Evolutionary conservation across 805 yeast species (phyloP), one percentile per base, ranked within the genome.

Genomic region (Saccharomyces kudriavzevii): DNA sequence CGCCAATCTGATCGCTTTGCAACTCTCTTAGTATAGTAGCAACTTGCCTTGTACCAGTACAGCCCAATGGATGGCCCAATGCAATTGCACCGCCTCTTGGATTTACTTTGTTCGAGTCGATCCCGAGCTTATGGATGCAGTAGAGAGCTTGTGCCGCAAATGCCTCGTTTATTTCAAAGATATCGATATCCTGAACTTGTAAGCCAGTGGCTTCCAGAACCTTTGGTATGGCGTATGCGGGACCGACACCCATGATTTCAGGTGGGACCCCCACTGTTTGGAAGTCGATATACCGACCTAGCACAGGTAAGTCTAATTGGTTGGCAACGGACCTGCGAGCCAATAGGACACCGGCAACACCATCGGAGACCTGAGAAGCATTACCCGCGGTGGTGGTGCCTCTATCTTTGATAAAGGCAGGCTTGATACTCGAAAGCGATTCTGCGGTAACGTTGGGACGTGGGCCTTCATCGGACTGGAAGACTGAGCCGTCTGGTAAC

Each of bases 1-100:
- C 84, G 60, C 98, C 98, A 59, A 90, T 73, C 74, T 90, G 83
- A 56, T 92, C 95, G 27, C 80, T 69, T 70, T 84, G 73, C 64
- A 91, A 78, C 74, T 89, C 92, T 63, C 91, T 79, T 68, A 92
- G 72, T 56, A 92, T 72, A 4, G 98, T 92, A 47, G 97, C 91
- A 51, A 89, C 79, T 74, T 91, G 97, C 71, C 98, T 84, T 11
- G 97, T 90, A 67, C 96, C 96, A 22, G 95, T 87, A 58, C 89
- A 85, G 43, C 95, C 96, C 58, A 87, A 75, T 55, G 98, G 98
- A 72, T 91, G 98, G 22, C 98, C 98, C 57, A 91, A 73, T 5
- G 97, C 97, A 62, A 92, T 91, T 49, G 97, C 97, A 65, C 98
- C 98, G 66, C 98, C 98, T 68, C 85, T 83, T 59, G 95, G 91